Conservation (phyloP, 2,329 filamentous ascomycete genomes). For the Penicillium sp. region DNA sequence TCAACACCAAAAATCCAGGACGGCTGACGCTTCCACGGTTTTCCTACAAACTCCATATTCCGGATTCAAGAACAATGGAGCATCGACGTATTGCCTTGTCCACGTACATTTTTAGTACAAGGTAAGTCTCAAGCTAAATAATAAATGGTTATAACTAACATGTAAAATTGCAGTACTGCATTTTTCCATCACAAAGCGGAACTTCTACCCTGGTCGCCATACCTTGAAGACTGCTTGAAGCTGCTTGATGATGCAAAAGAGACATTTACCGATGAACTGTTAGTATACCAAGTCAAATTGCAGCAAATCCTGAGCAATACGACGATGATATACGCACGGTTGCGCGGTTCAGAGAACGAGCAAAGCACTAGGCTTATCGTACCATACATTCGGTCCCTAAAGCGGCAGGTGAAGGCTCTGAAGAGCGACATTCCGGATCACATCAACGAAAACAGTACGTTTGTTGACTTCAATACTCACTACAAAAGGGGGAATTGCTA, state of each 20-base stretch:
- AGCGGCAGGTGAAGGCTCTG: not conserved
- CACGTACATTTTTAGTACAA: constrained; percentile 43
- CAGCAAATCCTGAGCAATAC: constrained; percentile 15
- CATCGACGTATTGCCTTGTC: constrained; percentile 49
- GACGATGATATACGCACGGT: not conserved
- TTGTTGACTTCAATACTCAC: not conserved
- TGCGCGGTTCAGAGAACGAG: constrained; percentile 6
- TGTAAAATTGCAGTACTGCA: constrained; percentile 30
- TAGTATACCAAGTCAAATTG: constrained; percentile 31
- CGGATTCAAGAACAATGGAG: constrained; percentile 38
- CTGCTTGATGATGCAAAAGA: constrained; percentile 46
- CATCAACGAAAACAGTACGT: constrained; percentile 5
- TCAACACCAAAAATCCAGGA: not conserved
- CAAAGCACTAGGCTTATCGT: constrained; percentile 5
- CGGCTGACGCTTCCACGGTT: not conserved
- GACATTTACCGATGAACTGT: constrained; percentile 46
- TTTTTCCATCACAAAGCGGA: constrained; percentile 48
- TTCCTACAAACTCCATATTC: constrained; percentile 6
- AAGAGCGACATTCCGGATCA: constrained; percentile 5
- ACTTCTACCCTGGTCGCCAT: constrained; percentile 53
- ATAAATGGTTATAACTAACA: constrained; percentile 7
- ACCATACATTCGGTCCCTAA: constrained; percentile 6
- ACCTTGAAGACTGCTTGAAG: constrained; percentile 56
- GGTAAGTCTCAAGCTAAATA: constrained; percentile 24
- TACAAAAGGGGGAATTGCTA: not conserved